Conservation (phyloP, 192 early-diverging fungal species). For the Entrophospora sp. region DNA sequence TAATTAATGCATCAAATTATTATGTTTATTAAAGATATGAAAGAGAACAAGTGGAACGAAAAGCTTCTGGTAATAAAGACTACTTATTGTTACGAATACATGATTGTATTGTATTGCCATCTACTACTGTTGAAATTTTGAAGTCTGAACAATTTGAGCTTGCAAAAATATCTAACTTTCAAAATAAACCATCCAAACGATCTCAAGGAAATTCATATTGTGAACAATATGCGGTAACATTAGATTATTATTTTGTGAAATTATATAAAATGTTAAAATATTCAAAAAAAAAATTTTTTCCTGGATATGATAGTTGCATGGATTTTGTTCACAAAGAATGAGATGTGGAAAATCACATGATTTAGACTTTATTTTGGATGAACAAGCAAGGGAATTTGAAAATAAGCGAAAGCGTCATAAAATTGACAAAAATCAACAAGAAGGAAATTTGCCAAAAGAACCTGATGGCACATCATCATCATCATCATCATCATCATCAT, state of each 20-base stretch:
- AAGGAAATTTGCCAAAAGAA: not conserved
- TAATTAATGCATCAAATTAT: not conserved
- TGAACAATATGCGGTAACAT: constrained; percentile 72
- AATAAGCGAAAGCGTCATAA: constrained; percentile 29
- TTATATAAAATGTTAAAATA: too few relatives aligned
- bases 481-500: constrained; percentile 15
- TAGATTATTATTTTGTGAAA: not conserved
- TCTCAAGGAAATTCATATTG: constrained; percentile 49
- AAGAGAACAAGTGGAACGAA: constrained; percentile 15
- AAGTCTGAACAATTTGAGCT: not conserved
- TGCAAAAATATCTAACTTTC: not conserved
- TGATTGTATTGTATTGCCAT: not conserved
- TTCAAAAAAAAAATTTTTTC: too few relatives aligned
- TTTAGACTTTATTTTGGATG: constrained; percentile 81
- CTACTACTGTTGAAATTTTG: not conserved
- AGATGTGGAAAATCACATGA: constrained; percentile 72
- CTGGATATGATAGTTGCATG: constrained; percentile 48
- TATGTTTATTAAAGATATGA: constrained; percentile 14
- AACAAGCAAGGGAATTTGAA: constrained; percentile 35
- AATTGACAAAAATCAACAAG: constrained; percentile 20
- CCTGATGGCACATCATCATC: not conserved
- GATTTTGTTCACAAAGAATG: constrained; percentile 64
- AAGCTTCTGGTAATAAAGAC: not conserved
- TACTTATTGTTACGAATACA: constrained; percentile 3
- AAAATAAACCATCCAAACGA: not conserved